These are phyloP conservation scores for Pseudophaeomoniella oleicola DNA, from an alignment of 2,329 filamentous ascomycete species.

Conservation along the genomic window DNA sequence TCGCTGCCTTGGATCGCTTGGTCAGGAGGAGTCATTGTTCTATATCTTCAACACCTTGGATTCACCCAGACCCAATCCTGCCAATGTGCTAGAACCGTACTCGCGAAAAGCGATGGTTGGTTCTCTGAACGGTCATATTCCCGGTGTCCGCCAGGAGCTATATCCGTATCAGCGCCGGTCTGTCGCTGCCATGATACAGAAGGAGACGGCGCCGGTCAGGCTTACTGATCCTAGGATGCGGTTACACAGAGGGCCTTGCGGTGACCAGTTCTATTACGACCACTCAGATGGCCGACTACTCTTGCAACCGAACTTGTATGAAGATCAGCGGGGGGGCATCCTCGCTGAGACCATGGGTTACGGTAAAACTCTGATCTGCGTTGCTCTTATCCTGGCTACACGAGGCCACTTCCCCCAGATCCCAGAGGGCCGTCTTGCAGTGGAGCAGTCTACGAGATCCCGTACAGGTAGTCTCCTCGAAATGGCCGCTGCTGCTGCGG, in stretches of 20 bases:
- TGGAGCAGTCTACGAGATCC: constrained; percentile 24
- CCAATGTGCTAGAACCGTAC: constrained; percentile 17
- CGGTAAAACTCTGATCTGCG: constrained; percentile 79
- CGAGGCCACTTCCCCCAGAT: constrained; percentile 51
- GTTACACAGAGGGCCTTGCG: constrained; percentile 43
- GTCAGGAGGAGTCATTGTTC: constrained; percentile 29
- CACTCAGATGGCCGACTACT: constrained; percentile 47
- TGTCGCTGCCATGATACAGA: constrained; percentile 69
- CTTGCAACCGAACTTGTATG: constrained; percentile 56
- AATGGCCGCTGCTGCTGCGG: constrained; percentile 60
- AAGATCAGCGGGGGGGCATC: constrained; percentile 52
- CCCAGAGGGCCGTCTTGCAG: constrained; percentile 44
- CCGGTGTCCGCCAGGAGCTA: constrained; percentile 40
- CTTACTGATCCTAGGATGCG: constrained; percentile 62
- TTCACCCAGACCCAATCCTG: constrained; percentile 21
- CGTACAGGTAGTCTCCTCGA: constrained; percentile 51
- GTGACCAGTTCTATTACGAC: constrained; percentile 55
- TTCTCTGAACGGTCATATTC: constrained; percentile 15
- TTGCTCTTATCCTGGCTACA: constrained; percentile 64
- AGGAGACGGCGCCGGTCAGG: constrained; percentile 51
- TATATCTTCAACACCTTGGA: constrained; percentile 35
- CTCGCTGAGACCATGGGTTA: constrained; percentile 36
- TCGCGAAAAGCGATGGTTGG: constrained; percentile 21
- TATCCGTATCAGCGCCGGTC: constrained; percentile 71
- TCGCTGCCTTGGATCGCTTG: constrained; percentile 6